Evolutionary conservation across 129 eudicot species (phyloP).

Genomic region (Oenanthe sinensis): DNA sequence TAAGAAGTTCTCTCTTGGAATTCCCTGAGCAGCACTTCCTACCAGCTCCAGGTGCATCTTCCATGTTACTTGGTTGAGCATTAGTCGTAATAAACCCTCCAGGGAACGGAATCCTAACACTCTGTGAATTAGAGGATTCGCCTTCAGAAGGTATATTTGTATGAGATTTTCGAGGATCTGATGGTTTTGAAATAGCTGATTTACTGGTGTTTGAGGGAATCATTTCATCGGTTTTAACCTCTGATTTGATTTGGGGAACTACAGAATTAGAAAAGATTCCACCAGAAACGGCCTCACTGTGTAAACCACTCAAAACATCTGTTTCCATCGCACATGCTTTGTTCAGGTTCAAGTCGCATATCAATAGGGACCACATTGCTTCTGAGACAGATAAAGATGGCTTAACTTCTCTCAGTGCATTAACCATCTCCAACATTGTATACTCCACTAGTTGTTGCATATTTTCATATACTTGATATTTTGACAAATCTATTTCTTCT

Average conservation of each 20-base stretch:
- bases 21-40: conserved; percentile 21
- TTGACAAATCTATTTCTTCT: conserved; percentile 15
- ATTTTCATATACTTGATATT: conserved; percentile 27
- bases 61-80: conserved; percentile 9
- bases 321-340: conserved; percentile 29
- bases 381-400: conserved; percentile 45
- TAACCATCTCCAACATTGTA: conserved; percentile 59
- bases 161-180: conserved; percentile 10
- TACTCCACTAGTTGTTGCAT: conserved; percentile 34
- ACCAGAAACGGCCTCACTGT: conserved; percentile 8
- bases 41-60: conserved; percentile 23
- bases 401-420: conserved; percentile 40
- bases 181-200: conserved; percentile 4
- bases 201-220: conserved; percentile 10
- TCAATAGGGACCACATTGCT: conserved; percentile 56
- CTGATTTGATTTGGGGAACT: conserved; percentile 12
- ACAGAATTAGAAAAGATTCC: conserved; percentile 18
- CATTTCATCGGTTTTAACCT: conserved; percentile 12
- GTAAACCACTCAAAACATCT: conserved; percentile 11
- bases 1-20: conserved; percentile 31
- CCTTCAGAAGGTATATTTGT: conserved; percentile 15
- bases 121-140: neutral
- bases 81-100: conserved; percentile 3
- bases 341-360: conserved; percentile 38
- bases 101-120: neutral